Evolutionary conservation across 1,284 basidiomycete species (phyloP).

Genomic region (Cryptococcus sp.): DNA sequence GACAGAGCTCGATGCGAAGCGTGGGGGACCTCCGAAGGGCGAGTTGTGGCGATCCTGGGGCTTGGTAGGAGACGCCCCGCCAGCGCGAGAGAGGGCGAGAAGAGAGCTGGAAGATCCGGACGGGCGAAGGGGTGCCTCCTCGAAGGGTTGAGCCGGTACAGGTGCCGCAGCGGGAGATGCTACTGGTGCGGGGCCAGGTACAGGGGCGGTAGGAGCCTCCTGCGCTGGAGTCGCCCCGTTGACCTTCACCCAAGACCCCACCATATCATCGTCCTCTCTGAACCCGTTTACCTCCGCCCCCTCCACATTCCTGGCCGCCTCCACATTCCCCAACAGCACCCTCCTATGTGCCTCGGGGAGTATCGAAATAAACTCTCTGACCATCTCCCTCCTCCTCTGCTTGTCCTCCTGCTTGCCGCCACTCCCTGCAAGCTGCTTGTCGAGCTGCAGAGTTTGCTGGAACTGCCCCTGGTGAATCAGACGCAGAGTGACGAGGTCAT

Average conservation of each 20-base stretch:
- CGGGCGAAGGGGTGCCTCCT: slow-evolving; percentile 18
- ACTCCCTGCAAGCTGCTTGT: slow-evolving; percentile 56
- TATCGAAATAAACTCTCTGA: slow-evolving; percentile 61
- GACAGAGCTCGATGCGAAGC: slow-evolving; percentile 28
- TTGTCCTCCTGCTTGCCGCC: slow-evolving; percentile 38
- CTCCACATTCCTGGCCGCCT: slow-evolving; percentile 7
- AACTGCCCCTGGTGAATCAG: slow-evolving; percentile 72
- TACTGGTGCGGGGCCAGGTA: slow-evolving; percentile 2
- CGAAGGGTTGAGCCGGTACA: slow-evolving; percentile 4
- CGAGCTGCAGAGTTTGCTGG: slow-evolving; percentile 68
- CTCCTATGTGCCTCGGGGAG: slow-evolving; percentile 60
- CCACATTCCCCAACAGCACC: slow-evolving; percentile 31
- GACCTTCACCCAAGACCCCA: slow-evolving; percentile 12
- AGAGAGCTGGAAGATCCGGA: slow-evolving; percentile 7
- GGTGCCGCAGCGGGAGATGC: slow-evolving; percentile 2
- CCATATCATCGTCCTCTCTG: slow-evolving; percentile 26
- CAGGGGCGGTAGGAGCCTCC: slow-evolving; percentile 1
- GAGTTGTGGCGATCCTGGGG: slow-evolving; percentile 10
- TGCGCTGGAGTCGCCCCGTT: background rate
- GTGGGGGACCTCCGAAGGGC: slow-evolving; percentile 43
- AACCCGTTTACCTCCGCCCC: slow-evolving; percentile 15
- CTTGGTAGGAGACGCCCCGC: slow-evolving; percentile 9
- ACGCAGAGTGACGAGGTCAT: slow-evolving; percentile 75
- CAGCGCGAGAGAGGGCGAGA: slow-evolving; percentile 10
- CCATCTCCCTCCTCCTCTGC: slow-evolving; percentile 60